phyloP scores from a whole-genome alignment of 306 rosid species.

The Vigna hirtella region DNA sequence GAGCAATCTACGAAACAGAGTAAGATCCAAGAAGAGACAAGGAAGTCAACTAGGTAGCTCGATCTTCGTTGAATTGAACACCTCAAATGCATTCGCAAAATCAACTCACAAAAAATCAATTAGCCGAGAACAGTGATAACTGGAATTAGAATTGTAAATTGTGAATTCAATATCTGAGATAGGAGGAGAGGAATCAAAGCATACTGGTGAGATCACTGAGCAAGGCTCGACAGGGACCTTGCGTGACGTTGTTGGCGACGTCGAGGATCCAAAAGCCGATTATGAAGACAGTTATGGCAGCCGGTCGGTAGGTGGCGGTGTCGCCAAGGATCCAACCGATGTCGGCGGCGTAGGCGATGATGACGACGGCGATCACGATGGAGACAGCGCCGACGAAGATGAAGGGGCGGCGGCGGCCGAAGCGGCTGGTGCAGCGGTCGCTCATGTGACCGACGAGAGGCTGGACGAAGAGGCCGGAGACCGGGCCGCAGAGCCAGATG shows the following conservation, averaged over 20 bases:
- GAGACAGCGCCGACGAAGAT: constrained; percentile 67
- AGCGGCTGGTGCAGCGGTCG: constrained; percentile 71
- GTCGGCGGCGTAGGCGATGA: constrained; percentile 85
- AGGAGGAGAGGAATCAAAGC: background rate
- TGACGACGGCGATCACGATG: constrained; percentile 64
- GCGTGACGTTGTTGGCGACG: constrained; percentile 82
- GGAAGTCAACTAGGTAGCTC: constrained; percentile 38
- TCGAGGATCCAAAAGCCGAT: constrained; percentile 90
- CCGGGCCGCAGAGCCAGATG: constrained; percentile 93
- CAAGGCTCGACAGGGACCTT: constrained; percentile 89
- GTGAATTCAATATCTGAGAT: constrained; percentile 15
- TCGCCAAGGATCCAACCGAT: constrained; percentile 82
- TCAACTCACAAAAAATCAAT: background rate
- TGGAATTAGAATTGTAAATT: constrained; percentile 19
- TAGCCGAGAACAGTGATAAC: background rate
- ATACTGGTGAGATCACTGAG: constrained; percentile 91
- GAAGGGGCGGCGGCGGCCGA: constrained; percentile 93
- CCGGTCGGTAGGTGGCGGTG: constrained; percentile 57
- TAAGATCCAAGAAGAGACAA: background rate
- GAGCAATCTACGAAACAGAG: background rate
- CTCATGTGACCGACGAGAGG: constrained; percentile 86
- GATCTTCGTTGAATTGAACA: constrained; percentile 23
- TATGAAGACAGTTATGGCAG: constrained; percentile 67
- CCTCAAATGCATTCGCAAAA: background rate
- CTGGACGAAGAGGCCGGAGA: constrained; percentile 86